A percentile compares a stretch with the other conserved stretches of the same genome.
Evolutionary conservation across 192 early-diverging fungal species (phyloP).

Genomic region (Phycomyces blakesleeanus): DNA sequence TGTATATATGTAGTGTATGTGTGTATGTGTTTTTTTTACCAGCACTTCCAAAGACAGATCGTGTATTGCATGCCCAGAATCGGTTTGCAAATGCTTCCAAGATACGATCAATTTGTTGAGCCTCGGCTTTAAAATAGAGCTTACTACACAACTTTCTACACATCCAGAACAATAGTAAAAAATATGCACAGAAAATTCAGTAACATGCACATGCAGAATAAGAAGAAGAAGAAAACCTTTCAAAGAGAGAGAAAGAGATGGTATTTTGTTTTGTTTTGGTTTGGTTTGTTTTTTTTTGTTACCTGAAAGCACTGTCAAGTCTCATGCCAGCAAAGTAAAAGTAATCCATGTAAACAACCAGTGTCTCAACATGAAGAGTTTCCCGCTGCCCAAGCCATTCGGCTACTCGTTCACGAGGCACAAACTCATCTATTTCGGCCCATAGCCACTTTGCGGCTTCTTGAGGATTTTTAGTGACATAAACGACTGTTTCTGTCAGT

Average conservation of each 20-base stretch:
- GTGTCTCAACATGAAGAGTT: conserved; percentile 42
- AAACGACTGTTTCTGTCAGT: background rate
- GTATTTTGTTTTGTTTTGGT: too few relatives aligned
- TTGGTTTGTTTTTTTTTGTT: conserved; percentile 61
- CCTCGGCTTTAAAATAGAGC: conserved; percentile 83
- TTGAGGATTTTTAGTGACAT: background rate
- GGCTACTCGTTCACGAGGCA: conserved; percentile 36
- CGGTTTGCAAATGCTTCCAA: conserved; percentile 75
- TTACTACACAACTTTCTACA: conserved; percentile 66
- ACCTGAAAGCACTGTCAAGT: conserved; percentile 78
- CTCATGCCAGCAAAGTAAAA: conserved; percentile 70
- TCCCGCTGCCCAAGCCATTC: conserved; percentile 44
- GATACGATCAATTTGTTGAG: conserved; percentile 90
- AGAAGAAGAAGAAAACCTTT: background rate
- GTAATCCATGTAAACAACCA: conserved; percentile 69
- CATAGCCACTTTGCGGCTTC: conserved; percentile 26
- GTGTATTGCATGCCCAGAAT: conserved; percentile 81
- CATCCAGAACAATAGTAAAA: too few relatives aligned
- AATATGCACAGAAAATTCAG: background rate
- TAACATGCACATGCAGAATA: background rate
- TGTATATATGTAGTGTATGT: too few relatives aligned
- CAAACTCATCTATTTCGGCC: conserved; percentile 39
- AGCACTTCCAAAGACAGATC: conserved; percentile 41
- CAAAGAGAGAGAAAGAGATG: conserved; percentile 71
- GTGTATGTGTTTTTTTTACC: too few relatives aligned